Conservation (phyloP, 176 grass and related monocot genomes). For the Areca catechu region DNA sequence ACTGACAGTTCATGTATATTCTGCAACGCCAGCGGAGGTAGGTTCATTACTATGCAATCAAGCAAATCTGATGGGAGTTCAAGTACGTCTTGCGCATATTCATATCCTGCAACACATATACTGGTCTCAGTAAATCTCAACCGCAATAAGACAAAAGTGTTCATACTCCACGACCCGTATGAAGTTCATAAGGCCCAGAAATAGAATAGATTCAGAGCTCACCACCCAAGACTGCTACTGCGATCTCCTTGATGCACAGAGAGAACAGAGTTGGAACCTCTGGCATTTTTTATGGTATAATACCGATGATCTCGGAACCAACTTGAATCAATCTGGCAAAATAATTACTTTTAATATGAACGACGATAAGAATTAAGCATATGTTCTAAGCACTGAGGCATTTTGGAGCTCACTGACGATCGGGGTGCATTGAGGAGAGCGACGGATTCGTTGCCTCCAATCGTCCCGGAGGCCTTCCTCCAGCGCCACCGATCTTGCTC, state of each 20-base stretch:
- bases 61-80: conserved; percentile 31
- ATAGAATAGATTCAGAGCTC: background rate
- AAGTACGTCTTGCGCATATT: conserved; percentile 24
- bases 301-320: no score
- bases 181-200: background rate
- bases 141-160: background rate
- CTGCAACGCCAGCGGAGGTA: conserved; percentile 40
- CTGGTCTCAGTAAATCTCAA: background rate
- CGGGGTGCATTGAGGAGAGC: no score
- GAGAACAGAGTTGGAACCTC: conserved; percentile 21
- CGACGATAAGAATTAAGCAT: no score
- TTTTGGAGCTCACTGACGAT: no score
- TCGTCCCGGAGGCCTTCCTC: no score
- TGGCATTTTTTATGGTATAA: no score
- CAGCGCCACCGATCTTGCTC: no score
- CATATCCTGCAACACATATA: conserved; percentile 21
- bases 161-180: background rate
- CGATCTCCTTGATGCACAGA: conserved; percentile 17
- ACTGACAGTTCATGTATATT: conserved; percentile 37
- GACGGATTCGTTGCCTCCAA: no score
- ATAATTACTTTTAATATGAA: no score
- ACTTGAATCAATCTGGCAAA: no score
- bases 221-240: conserved; percentile 22
- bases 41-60: conserved; percentile 14
- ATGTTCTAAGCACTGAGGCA: no score